Percentiles rank a stretch among this genome's conserved stretches.
phyloP scores from a whole-genome alignment of 805 yeast species.

The Scheffersomyces lignosus region DNA sequence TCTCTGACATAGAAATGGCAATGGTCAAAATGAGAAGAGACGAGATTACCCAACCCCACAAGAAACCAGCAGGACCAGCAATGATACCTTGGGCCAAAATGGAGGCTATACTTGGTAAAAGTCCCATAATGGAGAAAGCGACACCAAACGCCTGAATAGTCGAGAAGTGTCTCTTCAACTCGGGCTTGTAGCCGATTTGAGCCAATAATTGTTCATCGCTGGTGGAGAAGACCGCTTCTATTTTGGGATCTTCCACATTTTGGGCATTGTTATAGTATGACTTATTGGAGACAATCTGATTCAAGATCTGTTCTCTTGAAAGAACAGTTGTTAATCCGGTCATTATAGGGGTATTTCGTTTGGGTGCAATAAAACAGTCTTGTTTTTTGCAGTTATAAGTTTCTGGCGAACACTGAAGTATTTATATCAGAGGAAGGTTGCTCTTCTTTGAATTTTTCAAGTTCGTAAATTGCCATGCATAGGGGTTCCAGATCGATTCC shows the following conservation, averaged over 20 bases:
- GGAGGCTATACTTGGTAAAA: constrained; percentile 31
- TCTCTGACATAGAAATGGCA: constrained; percentile 28
- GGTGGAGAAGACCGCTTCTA: constrained; percentile 18
- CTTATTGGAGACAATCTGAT: constrained; percentile 25
- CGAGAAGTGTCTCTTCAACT: constrained; percentile 27
- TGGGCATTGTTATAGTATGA: constrained; percentile 26
- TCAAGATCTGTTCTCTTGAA: constrained; percentile 21
- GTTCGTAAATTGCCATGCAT: no score
- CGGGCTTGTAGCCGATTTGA: constrained; percentile 35
- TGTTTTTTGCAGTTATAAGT: no score
- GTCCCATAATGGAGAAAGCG: constrained; percentile 36
- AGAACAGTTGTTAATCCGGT: no score
- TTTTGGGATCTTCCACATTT: constrained; percentile 27
- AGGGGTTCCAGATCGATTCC: no score
- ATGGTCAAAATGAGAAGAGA: constrained; percentile 24
- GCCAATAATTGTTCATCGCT: constrained; percentile 29
- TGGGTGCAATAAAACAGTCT: no score
- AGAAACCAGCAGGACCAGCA: constrained; percentile 31
- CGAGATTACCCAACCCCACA: constrained; percentile 35
- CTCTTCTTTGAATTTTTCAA: no score
- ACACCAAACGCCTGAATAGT: constrained; percentile 35
- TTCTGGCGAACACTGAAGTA: no score
- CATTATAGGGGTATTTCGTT: no score
- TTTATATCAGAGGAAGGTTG: background rate
- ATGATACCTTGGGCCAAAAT: constrained; percentile 22